Base-by-base conservation (phyloP, 208 protist species). In the Leishmania aethiopica region DNA sequence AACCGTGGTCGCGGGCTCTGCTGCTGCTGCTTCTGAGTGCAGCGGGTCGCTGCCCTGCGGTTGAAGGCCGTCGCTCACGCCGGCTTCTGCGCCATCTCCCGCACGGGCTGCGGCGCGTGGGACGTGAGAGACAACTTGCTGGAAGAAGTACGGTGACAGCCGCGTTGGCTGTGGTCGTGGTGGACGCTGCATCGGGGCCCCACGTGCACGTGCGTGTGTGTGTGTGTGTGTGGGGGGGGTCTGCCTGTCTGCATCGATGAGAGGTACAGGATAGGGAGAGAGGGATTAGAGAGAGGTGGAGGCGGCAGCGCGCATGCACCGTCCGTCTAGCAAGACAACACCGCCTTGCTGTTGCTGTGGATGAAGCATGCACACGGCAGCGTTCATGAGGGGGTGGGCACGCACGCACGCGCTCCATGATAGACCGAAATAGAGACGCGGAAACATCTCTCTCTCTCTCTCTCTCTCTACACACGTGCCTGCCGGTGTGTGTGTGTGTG, bases 71-170 rank as follows among this genome's bases (percentile, higher is more conserved):
- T 55, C 32, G 11, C 67, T 45, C 42, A 17, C 40, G 28, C 19
- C 8, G 8, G 7, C 67, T n/a, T 49, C 28, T 13, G 49, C 32
- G 49, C 2, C 72, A 60, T 45, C 72, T 10, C 49, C 45, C 40
- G 47, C 15, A 32, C 13, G n/a, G 51, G 13, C 49, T 40, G 15
- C 74, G 28, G 35, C 15, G 53, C 8, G 74, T 66, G 51, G 74
- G 40, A 35, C 45, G 37, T 72, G 40, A 25, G 64, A 47, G 37
- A 85, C 62, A 28, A 95, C 81, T 40, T 95, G 91, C 75, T 90
- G 79, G 80, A 95, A 95, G 62, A 95, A 95, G 76, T 91, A 95
- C 0, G 80, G n/a, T 53, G 82, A 88, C 37, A 90, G 77, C 37
- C 71, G 73, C 75, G 82, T 88, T 15, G 91, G 91, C 40, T 89